Base-by-base conservation (phyloP, 2,329 filamentous ascomycete species). In the Ophiostoma piceae region DNA sequence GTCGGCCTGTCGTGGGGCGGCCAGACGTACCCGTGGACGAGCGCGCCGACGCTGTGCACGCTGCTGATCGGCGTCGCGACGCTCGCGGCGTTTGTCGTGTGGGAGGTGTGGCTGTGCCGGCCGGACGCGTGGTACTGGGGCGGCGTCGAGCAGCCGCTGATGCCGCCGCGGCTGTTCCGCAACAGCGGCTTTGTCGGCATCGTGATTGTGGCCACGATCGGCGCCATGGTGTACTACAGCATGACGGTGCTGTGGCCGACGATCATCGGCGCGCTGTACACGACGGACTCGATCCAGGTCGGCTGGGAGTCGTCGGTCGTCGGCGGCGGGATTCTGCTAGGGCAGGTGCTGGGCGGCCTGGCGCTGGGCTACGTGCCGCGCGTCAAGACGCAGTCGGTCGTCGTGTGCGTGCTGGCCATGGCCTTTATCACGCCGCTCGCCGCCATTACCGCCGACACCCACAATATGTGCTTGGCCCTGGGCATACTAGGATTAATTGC, bases 1-100 rank as follows among this genome's bases (percentile, higher is more conserved):
- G 73, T 84, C 65, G 82, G 82, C 22, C 77, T 83, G 4, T 80
- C 79, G 14, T 79, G 77, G 80, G 82, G 79, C 66, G 81, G 81
- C 14, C 75, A 73, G 2, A 73, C 75, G 4, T 80, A 83, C 74
- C 76, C 80, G n/a, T 84, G 82, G 82, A 74, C 74, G 35, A 81
- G 79, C 66, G 75, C 77, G 1, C 75, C 74, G 72, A 76, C 77
- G 1, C 51, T 57, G 51, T 57, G 51, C 51, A 57, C 51, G 51
- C 73, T 82, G 16, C 74, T 82, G 32, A 74, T 81, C n/a, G 81
- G 81, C 29, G 73, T 79, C 47, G 72, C 75, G 14, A 74, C 77
- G 3, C 72, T 82, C 14, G 73, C 75, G 3, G 73, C 67, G 1
- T 82, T 82, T 72, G 77, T 78, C 68, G 68, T 79, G 51, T 82